Evolutionary conservation across 495 filamentous ascomycete species (phyloP).

Genomic region (Usnea hakonensis): DNA sequence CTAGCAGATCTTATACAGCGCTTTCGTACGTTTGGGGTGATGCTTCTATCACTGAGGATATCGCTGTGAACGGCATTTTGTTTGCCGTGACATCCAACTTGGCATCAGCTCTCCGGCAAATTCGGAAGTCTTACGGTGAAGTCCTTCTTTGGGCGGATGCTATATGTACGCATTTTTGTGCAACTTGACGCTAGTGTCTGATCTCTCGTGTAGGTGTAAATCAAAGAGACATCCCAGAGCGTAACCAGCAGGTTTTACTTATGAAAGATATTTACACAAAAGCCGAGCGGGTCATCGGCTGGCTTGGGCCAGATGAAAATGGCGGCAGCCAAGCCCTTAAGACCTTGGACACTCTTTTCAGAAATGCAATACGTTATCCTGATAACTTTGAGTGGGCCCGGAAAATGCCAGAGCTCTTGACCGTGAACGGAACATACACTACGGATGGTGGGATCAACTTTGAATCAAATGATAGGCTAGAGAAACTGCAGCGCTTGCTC

Average conservation of each 20-base stretch:
- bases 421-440: neutral
- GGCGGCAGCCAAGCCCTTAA: neutral
- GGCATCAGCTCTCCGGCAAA: neutral
- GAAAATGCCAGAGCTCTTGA: neutral
- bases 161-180: neutral
- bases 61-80: neutral
- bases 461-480: neutral
- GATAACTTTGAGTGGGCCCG: neutral
- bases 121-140: neutral
- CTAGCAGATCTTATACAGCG: neutral
- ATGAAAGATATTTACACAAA: neutral
- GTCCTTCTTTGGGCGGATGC: neutral
- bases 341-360: neutral
- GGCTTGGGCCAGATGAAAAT: neutral
- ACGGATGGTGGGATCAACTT: neutral
- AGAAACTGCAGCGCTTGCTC: neutral
- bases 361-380: neutral
- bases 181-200: neutral
- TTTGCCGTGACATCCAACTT: slow-evolving; percentile 1
- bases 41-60: neutral
- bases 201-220: neutral
- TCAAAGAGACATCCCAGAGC: neutral
- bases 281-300: neutral
- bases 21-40: slow-evolving; percentile 10
- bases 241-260: neutral